These are phyloP conservation scores for Umbelopsis sp. DNA, from an alignment of 371 early-diverging fungal species.

Conservation along the genomic window DNA sequence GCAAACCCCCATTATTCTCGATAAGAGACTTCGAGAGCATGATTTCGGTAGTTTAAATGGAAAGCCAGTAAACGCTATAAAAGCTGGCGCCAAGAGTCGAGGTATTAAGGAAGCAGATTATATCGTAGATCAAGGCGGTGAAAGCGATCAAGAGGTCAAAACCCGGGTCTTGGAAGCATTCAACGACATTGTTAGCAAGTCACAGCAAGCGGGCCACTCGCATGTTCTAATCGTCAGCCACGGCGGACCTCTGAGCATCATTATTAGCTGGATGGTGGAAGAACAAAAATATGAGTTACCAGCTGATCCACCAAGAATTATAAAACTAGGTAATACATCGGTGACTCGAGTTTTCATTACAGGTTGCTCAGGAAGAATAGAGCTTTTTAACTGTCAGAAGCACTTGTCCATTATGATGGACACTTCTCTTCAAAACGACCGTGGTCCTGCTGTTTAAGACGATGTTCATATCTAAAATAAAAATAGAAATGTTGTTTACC, in stretches of 20 bases:
- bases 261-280: slow-evolving; percentile 31
- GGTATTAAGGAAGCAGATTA: slow-evolving; percentile 22
- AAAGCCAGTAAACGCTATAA: slow-evolving; percentile 23
- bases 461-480: neutral
- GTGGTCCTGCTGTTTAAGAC: slow-evolving; percentile 1
- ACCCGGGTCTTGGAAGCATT: slow-evolving; percentile 29
- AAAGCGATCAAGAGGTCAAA: slow-evolving; percentile 28
- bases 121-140: slow-evolving; percentile 30
- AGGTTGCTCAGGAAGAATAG: slow-evolving; percentile 19
- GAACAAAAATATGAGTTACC: slow-evolving; percentile 12
- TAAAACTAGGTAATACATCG: slow-evolving; percentile 45
- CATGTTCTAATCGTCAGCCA: slow-evolving; percentile 45
- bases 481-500: neutral
- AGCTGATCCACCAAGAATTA: neutral
- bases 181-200: slow-evolving; percentile 28
- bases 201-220: slow-evolving; percentile 21
- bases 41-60: slow-evolving; percentile 38
- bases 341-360: slow-evolving; percentile 28
- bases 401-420: slow-evolving; percentile 25
- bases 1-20: slow-evolving; percentile 25
- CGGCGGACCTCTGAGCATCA: slow-evolving; percentile 37
- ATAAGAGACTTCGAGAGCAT: slow-evolving; percentile 32
- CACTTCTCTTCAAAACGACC: neutral
- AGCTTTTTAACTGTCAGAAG: slow-evolving; percentile 28
- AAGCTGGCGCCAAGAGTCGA: slow-evolving; percentile 16